These are phyloP conservation scores for Blastocystis hominis DNA, from an alignment of 352 stramenopile genomes.

Conservation along the genomic window DNA sequence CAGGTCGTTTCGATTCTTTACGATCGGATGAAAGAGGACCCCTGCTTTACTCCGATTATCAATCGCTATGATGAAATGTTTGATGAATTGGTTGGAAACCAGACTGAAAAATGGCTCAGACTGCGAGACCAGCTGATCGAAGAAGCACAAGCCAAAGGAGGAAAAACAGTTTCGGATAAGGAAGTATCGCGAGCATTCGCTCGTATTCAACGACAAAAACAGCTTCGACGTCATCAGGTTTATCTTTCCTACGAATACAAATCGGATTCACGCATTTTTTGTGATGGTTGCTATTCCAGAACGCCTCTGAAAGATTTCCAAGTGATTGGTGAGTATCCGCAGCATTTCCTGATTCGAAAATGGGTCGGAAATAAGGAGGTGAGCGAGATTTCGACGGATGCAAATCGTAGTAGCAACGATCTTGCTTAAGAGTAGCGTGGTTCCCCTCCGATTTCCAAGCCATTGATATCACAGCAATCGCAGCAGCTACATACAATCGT, in stretches of 20 bases:
- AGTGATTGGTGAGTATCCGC: neutral
- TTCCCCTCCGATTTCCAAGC: neutral
- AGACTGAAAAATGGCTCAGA: neutral
- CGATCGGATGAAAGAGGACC: neutral
- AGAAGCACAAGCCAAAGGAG: neutral
- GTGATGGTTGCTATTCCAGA: neutral
- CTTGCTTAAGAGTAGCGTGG: neutral
- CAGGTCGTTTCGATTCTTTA: neutral
- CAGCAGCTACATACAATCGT: slow-evolving; percentile 35
- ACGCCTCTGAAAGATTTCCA: neutral
- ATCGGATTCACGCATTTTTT: neutral
- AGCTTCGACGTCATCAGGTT: neutral
- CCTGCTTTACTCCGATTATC: neutral
- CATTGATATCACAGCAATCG: neutral
- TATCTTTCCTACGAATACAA: neutral
- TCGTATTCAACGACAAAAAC: neutral
- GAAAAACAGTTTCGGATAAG: neutral
- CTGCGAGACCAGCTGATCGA: neutral
- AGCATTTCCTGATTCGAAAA: slow-evolving; percentile 2
- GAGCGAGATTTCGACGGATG: neutral
- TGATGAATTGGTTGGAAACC: neutral
- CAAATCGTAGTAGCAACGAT: neutral
- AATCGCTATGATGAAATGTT: neutral
- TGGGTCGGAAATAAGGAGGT: neutral
- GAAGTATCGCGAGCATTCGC: neutral